phyloP scores from a whole-genome alignment of 495 filamentous ascomycete genomes.

The Penicillium simplicissimum region DNA sequence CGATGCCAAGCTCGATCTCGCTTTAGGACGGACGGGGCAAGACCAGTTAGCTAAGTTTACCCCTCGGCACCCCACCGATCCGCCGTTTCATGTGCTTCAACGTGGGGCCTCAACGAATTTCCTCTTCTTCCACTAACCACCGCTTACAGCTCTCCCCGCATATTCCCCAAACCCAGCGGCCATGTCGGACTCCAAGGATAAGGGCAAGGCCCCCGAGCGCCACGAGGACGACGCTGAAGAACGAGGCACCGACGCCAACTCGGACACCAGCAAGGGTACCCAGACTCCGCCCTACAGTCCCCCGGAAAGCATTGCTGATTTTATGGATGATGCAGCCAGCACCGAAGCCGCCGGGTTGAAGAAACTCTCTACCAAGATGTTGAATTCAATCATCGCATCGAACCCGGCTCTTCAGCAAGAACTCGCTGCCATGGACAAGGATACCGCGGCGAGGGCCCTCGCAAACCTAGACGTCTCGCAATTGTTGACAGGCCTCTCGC shows the following conservation, averaged over 20 bases:
- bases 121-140: conserved; percentile 21
- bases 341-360: conserved; percentile 31
- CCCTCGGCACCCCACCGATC: conserved; percentile 32
- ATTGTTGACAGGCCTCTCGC: conserved; percentile 74
- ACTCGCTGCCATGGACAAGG: conserved; percentile 44
- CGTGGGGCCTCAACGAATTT: conserved; percentile 38
- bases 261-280: conserved; percentile 16
- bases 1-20: not conserved
- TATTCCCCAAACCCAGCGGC: conserved; percentile 6
- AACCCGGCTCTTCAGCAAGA: conserved; percentile 54
- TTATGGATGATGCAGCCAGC: not conserved
- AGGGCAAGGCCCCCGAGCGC: conserved; percentile 42
- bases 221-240: conserved; percentile 22
- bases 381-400: conserved; percentile 46
- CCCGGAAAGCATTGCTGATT: conserved; percentile 13
- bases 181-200: conserved; percentile 46
- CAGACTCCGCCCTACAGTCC: not conserved
- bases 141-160: conserved; percentile 6
- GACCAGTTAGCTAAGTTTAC: conserved; percentile 9
- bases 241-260: not conserved
- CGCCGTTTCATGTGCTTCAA: conserved; percentile 26
- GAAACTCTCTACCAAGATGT: conserved; percentile 45
- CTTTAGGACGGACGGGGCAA: not conserved
- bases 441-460: conserved; percentile 61
- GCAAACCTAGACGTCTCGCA: conserved; percentile 74